Evolutionary conservation across 257 asterid genomes (phyloP).

Genomic region (Parsonsia alboflavescens): DNA sequence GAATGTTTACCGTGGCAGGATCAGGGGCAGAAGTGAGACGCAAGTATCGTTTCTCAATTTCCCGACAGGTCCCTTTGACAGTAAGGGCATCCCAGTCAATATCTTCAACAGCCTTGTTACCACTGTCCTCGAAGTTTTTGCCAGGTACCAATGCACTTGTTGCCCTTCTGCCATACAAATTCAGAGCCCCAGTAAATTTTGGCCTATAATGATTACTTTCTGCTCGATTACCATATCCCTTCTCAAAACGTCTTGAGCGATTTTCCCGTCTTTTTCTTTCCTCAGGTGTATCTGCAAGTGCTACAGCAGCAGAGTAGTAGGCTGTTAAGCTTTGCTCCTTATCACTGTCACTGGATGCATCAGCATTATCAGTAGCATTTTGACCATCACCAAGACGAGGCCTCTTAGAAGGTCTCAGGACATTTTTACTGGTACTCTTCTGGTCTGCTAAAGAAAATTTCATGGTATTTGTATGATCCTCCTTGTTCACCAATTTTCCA

Average conservation of each 20-base stretch:
- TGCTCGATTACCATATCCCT: slow-evolving; percentile 56
- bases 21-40: slow-evolving; percentile 99
- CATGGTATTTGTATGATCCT: slow-evolving; percentile 28
- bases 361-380: slow-evolving; percentile 45
- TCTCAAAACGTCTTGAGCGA: slow-evolving; percentile 94
- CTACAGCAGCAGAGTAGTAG: slow-evolving; percentile 61
- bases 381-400: slow-evolving; percentile 62
- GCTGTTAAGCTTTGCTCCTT: slow-evolving; percentile 69
- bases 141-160: slow-evolving; percentile 60
- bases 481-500: slow-evolving; percentile 58
- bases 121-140: slow-evolving; percentile 68
- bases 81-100: slow-evolving; percentile 96
- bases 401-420: slow-evolving; percentile 67
- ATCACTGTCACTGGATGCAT: slow-evolving; percentile 85
- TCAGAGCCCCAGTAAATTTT: slow-evolving; percentile 46
- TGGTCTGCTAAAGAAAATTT: slow-evolving; percentile 54
- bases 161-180: slow-evolving; percentile 54
- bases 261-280: slow-evolving; percentile 86
- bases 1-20: slow-evolving; percentile 75
- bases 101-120: slow-evolving; percentile 93
- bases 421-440: slow-evolving; percentile 38
- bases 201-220: slow-evolving; percentile 37
- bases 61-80: slow-evolving; percentile 94
- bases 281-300: slow-evolving; percentile 75
- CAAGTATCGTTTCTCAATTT: slow-evolving; percentile 88